phyloP scores from a whole-genome alignment of 805 yeast species.

The Wickerhamiella azyma region DNA sequence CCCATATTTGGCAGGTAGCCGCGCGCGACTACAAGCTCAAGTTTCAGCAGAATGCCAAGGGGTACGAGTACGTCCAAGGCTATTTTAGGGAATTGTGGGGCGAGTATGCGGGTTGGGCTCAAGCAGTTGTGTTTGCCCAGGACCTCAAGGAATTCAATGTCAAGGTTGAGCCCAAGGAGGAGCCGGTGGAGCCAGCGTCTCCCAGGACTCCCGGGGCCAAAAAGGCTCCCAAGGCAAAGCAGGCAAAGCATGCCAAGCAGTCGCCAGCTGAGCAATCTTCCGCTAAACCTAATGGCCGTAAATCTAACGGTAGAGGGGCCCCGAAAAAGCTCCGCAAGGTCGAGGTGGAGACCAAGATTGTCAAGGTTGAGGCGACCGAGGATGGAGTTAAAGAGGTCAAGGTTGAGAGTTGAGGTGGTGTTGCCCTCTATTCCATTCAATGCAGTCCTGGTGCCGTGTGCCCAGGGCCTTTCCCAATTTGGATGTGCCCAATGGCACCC shows the following conservation, averaged over 20 bases:
- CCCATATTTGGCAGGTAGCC: conserved; percentile 87
- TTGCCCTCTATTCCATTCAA: too few relatives aligned
- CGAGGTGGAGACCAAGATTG: not conserved
- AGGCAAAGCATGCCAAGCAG: too few relatives aligned
- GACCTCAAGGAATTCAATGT: conserved; percentile 35
- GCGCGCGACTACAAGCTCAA: conserved; percentile 56
- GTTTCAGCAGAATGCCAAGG: conserved; percentile 27
- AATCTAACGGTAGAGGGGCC: too few relatives aligned
- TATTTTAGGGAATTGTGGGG: conserved; percentile 69
- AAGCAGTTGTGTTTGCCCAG: conserved; percentile 79
- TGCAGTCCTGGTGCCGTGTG: too few relatives aligned
- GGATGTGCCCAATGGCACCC: too few relatives aligned
- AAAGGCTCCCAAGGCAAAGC: too few relatives aligned
- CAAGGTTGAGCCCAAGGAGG: not conserved
- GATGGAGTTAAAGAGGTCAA: not conserved
- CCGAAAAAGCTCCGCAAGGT: not conserved
- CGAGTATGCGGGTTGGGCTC: conserved; percentile 96
- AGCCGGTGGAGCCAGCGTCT: too few relatives aligned
- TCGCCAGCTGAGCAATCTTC: too few relatives aligned
- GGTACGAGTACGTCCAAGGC: conserved; percentile 43
- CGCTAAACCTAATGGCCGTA: too few relatives aligned
- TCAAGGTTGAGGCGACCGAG: not conserved
- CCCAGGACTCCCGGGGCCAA: too few relatives aligned
- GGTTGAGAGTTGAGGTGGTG: not conserved
- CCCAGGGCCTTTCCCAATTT: too few relatives aligned